phyloP scores from a whole-genome alignment of 2,329 filamentous ascomycete species.

The Monosporascus ibericus region DNA sequence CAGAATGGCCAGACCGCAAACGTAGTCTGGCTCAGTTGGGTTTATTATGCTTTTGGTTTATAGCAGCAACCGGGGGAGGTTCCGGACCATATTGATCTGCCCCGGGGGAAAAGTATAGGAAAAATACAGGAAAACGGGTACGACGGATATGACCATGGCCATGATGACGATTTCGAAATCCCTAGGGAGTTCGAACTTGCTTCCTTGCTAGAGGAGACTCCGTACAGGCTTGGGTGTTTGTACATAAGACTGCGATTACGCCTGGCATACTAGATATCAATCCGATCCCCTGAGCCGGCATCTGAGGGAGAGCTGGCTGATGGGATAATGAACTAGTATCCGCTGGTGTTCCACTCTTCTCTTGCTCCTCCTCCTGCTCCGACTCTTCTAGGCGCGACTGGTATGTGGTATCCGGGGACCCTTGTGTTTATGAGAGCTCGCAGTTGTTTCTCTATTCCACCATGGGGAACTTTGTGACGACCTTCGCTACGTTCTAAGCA shows the following conservation, averaged over 20 bases:
- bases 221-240: neutral
- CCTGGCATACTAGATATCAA: neutral
- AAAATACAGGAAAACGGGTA: neutral
- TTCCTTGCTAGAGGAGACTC: neutral
- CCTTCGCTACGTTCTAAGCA: too few relatives aligned
- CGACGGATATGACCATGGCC: neutral
- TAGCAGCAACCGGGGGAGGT: neutral
- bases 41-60: neutral
- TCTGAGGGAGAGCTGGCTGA: neutral
- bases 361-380: neutral
- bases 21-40: neutral
- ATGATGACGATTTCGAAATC: neutral
- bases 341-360: neutral
- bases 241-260: neutral
- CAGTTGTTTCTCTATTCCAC: too few relatives aligned
- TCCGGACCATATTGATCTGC: neutral
- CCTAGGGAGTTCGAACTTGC: neutral
- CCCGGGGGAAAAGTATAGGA: neutral
- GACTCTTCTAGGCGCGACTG: too few relatives aligned
- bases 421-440: too few relatives aligned
- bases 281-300: neutral
- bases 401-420: too few relatives aligned
- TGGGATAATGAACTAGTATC: neutral
- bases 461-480: too few relatives aligned
- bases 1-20: neutral